Conservation (phyloP, 257 asterid genomes). For the Ballota nigra region DNA sequence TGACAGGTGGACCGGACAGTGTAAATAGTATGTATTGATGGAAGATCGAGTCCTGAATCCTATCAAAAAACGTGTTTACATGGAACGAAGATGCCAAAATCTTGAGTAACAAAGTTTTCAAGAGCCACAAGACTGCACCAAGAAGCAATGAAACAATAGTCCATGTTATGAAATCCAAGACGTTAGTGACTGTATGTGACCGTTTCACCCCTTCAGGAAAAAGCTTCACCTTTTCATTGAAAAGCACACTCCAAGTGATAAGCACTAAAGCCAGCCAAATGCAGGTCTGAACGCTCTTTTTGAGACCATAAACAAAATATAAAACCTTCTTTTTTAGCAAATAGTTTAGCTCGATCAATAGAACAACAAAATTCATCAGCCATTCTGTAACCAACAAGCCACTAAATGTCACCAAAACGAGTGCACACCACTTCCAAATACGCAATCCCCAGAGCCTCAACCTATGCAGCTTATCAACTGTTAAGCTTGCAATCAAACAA, state of each 20-base stretch:
- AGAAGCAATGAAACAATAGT: slow-evolving; percentile 65
- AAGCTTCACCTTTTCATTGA: slow-evolving; percentile 45
- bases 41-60: slow-evolving; percentile 86
- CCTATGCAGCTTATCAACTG: slow-evolving; percentile 39
- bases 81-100: slow-evolving; percentile 87
- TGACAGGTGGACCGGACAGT: slow-evolving; percentile 70
- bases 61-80: slow-evolving; percentile 78
- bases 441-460: slow-evolving; percentile 53
- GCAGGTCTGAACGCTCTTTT: slow-evolving; percentile 64
- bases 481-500: slow-evolving; percentile 54
- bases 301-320: slow-evolving; percentile 75
- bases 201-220: slow-evolving; percentile 45
- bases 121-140: slow-evolving; percentile 77
- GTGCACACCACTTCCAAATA: slow-evolving; percentile 81
- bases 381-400: slow-evolving; percentile 71
- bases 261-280: slow-evolving; percentile 75
- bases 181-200: slow-evolving; percentile 28
- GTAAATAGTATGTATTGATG: slow-evolving; percentile 77
- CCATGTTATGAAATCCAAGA: slow-evolving; percentile 69
- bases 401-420: slow-evolving; percentile 77
- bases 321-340: slow-evolving; percentile 74
- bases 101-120: slow-evolving; percentile 76
- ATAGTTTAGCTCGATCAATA: slow-evolving; percentile 73
- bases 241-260: slow-evolving; percentile 62
- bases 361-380: slow-evolving; percentile 60